Conservation (phyloP, 768 basidiomycete genomes). For the Trametes cinnabarina region DNA sequence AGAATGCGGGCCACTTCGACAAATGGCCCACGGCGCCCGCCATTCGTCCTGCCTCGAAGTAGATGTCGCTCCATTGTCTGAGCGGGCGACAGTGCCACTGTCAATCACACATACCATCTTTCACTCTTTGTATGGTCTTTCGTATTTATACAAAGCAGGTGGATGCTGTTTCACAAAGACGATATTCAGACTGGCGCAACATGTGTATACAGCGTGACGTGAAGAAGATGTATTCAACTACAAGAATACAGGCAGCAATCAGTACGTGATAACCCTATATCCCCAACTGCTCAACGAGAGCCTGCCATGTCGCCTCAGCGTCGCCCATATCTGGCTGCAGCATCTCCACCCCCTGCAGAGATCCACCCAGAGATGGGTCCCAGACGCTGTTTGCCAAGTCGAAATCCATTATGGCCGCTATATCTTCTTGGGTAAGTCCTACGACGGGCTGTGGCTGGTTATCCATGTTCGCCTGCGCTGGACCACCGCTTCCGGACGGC, state of each 20-base stretch:
- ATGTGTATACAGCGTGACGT: no score
- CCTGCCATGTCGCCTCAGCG: slow-evolving; percentile 63
- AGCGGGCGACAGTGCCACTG: no score
- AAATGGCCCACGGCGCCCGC: slow-evolving; percentile 22
- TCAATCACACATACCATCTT: no score
- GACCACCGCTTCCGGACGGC: not conserved
- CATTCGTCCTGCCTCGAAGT: slow-evolving; percentile 12
- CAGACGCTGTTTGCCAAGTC: not conserved
- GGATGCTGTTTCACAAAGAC: no score
- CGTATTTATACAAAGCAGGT: no score
- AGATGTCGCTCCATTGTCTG: no score
- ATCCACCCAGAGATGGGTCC: not conserved
- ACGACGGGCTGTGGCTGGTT: not conserved
- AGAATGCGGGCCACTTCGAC: slow-evolving; percentile 24
- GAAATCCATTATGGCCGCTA: slow-evolving; percentile 3
- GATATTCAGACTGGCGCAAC: no score
- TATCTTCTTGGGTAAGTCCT: slow-evolving; percentile 8
- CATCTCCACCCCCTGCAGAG: not conserved
- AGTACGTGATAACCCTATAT: not conserved
- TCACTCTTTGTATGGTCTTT: no score
- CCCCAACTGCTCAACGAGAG: slow-evolving; percentile 66
- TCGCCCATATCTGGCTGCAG: slow-evolving; percentile 30
- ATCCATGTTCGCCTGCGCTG: not conserved
- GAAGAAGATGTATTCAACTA: no score
- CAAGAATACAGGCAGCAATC: not conserved